Conservation (phyloP, 75 land plant genomes). For the Isoetes taiwanensis region DNA sequence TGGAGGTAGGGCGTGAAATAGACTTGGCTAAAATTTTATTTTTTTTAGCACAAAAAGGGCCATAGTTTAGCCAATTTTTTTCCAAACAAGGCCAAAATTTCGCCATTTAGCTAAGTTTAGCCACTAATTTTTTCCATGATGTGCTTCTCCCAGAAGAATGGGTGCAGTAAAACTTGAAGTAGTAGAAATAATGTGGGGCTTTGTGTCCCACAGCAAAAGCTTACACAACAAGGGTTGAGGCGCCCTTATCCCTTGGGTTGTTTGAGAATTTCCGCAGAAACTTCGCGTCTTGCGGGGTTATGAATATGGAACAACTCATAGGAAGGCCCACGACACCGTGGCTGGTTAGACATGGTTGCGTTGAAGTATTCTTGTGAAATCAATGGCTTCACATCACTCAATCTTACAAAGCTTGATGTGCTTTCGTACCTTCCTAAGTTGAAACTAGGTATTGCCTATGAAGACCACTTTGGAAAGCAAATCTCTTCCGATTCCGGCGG, state of each 20-base stretch:
- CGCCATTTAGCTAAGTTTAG: too few relatives aligned
- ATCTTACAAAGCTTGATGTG: conserved; percentile 96
- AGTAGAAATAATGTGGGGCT: too few relatives aligned
- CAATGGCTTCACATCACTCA: conserved; percentile 85
- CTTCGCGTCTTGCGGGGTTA: conserved; percentile 63
- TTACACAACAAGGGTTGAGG: conserved; percentile 89
- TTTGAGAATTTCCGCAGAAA: conserved; percentile 50
- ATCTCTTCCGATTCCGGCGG: conserved; percentile 65
- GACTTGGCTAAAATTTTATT: too few relatives aligned
- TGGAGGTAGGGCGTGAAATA: too few relatives aligned
- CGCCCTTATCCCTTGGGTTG: conserved; percentile 92
- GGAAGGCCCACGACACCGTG: conserved; percentile 97
- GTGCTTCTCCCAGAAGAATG: too few relatives aligned
- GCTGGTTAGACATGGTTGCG: conserved; percentile 95
- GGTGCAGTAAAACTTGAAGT: too few relatives aligned
- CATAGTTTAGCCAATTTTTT: too few relatives aligned
- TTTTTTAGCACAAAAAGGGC: too few relatives aligned
- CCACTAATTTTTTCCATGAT: too few relatives aligned
- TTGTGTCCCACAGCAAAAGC: conserved; percentile 55
- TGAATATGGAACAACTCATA: conserved; percentile 88
- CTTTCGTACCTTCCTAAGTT: conserved; percentile 57
- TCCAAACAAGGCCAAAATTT: too few relatives aligned
- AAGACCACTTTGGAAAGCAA: conserved; percentile 31
- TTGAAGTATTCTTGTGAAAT: conserved; percentile 69
- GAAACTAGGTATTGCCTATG: conserved; percentile 60